Conservation (phyloP, 2,329 filamentous ascomycete species). For the Colletotrichum somersetense region DNA sequence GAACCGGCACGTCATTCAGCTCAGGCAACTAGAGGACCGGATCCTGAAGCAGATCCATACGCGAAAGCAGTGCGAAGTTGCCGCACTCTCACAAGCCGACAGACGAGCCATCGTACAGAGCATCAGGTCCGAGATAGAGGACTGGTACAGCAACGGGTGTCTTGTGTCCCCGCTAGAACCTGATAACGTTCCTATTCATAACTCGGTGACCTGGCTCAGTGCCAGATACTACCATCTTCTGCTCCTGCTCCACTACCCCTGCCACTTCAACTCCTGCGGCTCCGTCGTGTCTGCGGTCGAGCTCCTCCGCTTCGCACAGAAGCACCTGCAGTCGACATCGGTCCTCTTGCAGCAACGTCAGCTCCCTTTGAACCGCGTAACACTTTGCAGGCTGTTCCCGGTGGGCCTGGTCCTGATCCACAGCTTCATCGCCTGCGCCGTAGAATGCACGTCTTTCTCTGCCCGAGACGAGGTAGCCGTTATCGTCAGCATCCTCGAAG, state of each 20-base stretch:
- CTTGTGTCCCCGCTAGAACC: slow-evolving; percentile 57
- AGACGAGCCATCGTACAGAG: slow-evolving; percentile 50
- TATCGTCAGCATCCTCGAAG: slow-evolving; percentile 53
- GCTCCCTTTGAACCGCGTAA: slow-evolving; percentile 58
- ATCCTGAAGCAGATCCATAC: slow-evolving; percentile 55
- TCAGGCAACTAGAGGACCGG: slow-evolving; percentile 58
- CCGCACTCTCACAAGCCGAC: slow-evolving; percentile 49
- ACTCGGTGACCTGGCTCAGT: slow-evolving; percentile 58
- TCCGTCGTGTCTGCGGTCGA: slow-evolving; percentile 49
- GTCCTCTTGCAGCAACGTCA: slow-evolving; percentile 58
- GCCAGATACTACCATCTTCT: slow-evolving; percentile 60
- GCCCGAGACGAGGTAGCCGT: slow-evolving; percentile 53
- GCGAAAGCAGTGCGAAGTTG: slow-evolving; percentile 48
- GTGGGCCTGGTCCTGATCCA: slow-evolving; percentile 55
- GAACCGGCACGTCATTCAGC: slow-evolving; percentile 59
- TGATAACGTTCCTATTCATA: slow-evolving; percentile 60
- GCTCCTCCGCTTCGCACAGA: slow-evolving; percentile 55
- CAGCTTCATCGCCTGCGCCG: slow-evolving; percentile 51
- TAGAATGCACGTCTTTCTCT: slow-evolving; percentile 45
- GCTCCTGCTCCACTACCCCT: slow-evolving; percentile 58
- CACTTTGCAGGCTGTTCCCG: slow-evolving; percentile 55
- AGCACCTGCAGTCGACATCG: slow-evolving; percentile 57
- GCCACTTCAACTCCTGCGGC: slow-evolving; percentile 54
- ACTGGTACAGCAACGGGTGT: slow-evolving; percentile 62
- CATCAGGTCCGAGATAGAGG: slow-evolving; percentile 58